Evolutionary conservation across 2,329 filamentous ascomycete genomes (phyloP), one percentile per base, ranked within the genome.

Genomic region (Fusarium sp.): DNA sequence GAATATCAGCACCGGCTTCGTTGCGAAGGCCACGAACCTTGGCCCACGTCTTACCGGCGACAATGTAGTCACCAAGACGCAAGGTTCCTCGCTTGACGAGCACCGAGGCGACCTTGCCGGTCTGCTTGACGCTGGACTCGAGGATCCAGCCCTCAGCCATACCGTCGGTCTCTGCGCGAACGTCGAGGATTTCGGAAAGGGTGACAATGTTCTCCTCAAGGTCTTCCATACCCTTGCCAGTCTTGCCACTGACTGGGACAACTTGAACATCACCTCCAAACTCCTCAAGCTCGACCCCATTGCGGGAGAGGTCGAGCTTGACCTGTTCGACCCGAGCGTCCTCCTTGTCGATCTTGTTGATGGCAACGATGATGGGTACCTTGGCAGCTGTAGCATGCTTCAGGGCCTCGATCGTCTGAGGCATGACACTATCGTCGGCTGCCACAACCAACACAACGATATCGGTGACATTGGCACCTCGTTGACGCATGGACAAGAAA

Each of bases 361-460:
- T 96, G 17, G 97, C 97, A 60, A 99, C 97, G 68, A 99, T 98
- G 59, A 99, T 96, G 6, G 97, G 96, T 1, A 98, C 97, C 70
- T 93, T 93, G 60, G 97, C 94, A 33, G 90, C 88, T 66, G 92
- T 93, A 9, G 97, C 96, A 81, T 99, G 97, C 82, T 97, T 98
- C 80, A 99, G 91, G 7, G 97, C 97, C 85, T 99, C 97, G 3
- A 98, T 87, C 0, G 97, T 99, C 80, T 99, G 97, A 4, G 97
- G 97, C 86, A 97, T 99, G 77, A 99, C 96, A 80, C 95, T 97
- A 81, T 99, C 97, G 81, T 99, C 97, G 10, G 96, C 96, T 8
- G 97, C 97, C 25, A 99, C 96, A 1, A 99, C 97, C 22, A 99
- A 86, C 47, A 99, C 93, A 15, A 99, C 95, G 75, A 99, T 98